Base-by-base conservation (phyloP, 2,329 filamentous ascomycete genomes). In the Elsinoe perseae region DNA sequence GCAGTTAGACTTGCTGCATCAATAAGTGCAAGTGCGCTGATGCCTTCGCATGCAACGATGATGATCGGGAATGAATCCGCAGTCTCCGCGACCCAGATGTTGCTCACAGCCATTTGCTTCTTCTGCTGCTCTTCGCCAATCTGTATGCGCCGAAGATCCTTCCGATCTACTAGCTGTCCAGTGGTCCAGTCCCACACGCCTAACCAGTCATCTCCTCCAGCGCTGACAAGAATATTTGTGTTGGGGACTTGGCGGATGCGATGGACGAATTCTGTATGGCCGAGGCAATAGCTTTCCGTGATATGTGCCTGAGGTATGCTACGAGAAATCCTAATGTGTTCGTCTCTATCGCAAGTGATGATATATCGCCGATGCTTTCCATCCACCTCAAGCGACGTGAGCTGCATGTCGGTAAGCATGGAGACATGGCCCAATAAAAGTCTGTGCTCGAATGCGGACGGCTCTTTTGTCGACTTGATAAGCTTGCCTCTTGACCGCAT, bases 381-480 rank as follows among this genome's bases (percentile, higher is more conserved):
- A 58, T 83, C 58, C 62, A 73, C 60, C 61, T 76, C 67, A 65
- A 76, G 66, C n/a, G 72, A 73, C 4, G 77, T 78, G 40, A 82
- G 75, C 2, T 76, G 70, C 53, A 96, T 69, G 65, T 89, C 85
- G 1, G 91, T 96, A 50, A 98, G 81, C 82, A 97, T 87, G 0
- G 92, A 96, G 12, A 98, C 93, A 71, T 98, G 93, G 10, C 93
- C 93, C 0, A 98, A 81, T 6, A 96, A 76, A 0, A 95, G 76
- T 34, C 84, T 81, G 63, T 89, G 82, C 63, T 89, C 85, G 67
- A 95, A 95, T 46, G 71, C 69, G 2, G 68, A 62, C 2, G 75
- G 70, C 14, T 75, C 74, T 55, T 77, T 76, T 32, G 74, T 72
- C 30, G 61, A 58, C 59, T 78, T 75, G n/a, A 67, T 61, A 64